A percentile compares a stretch with the other conserved stretches of the same genome.
Conservation (phyloP, 768 basidiomycete genomes). For the Collybia nuda region DNA sequence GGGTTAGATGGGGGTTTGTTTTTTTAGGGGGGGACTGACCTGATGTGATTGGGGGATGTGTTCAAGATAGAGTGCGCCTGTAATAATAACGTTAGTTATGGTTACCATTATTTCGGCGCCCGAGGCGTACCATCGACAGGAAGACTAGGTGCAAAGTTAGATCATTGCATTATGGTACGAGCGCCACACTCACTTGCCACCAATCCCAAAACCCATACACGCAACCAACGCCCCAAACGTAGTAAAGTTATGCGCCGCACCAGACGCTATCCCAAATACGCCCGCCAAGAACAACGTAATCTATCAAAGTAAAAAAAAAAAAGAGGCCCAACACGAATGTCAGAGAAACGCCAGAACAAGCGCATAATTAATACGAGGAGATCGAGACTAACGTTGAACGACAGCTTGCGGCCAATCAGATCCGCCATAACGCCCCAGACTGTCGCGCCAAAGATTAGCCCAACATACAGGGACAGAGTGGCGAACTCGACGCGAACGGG, state of each 20-base stretch:
- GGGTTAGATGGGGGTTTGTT: not conserved
- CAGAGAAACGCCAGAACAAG: too few relatives aligned
- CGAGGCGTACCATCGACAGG: constrained; percentile 44
- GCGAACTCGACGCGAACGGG: constrained; percentile 44
- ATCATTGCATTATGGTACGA: constrained; percentile 9
- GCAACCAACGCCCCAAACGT: constrained; percentile 45
- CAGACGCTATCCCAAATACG: constrained; percentile 51
- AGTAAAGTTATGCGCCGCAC: constrained; percentile 44
- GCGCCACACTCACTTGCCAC: constrained; percentile 44
- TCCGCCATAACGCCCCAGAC: constrained; percentile 51
- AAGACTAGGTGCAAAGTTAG: constrained; percentile 28
- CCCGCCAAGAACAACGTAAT: constrained; percentile 35
- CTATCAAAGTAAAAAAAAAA: constrained; percentile 6
- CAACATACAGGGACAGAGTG: constrained; percentile 45
- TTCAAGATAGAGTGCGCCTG: constrained; percentile 44
- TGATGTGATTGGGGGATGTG: constrained; percentile 42
- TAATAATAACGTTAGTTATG: not conserved
- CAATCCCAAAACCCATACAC: constrained; percentile 48
- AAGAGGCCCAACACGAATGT: not conserved
- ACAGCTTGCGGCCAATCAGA: constrained; percentile 44
- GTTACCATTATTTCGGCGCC: not conserved
- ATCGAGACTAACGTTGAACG: constrained; percentile 33
- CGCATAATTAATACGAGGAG: not conserved
- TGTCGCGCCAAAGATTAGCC: constrained; percentile 48
- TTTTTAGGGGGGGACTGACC: constrained; percentile 17